Evolutionary conservation across 1,284 basidiomycete genomes (phyloP).

Genomic region (Heliocybe sulcata): DNA sequence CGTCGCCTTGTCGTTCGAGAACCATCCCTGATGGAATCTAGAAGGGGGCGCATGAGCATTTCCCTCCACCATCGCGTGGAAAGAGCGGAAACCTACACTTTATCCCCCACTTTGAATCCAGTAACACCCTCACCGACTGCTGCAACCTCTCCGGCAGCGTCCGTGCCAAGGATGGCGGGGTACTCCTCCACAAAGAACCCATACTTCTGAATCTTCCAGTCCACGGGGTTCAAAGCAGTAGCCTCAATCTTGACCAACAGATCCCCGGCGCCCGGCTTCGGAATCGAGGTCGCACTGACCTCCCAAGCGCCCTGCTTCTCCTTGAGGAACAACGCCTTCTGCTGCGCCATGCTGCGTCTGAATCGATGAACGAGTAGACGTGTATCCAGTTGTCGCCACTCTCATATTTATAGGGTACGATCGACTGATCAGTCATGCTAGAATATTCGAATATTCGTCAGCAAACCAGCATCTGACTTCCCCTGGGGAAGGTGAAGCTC

Average conservation of each 20-base stretch:
- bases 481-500: no score
- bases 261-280: slow-evolving; percentile 28
- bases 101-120: slow-evolving; percentile 45
- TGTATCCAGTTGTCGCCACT: no score
- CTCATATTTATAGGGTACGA: no score
- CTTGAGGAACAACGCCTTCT: slow-evolving; percentile 17
- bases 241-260: slow-evolving; percentile 32
- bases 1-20: slow-evolving; percentile 27
- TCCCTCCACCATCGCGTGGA: no score
- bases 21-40: slow-evolving; percentile 31
- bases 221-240: slow-evolving; percentile 34
- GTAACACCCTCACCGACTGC: slow-evolving; percentile 45
- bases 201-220: slow-evolving; percentile 27
- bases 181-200: slow-evolving; percentile 23
- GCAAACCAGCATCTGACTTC: no score
- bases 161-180: slow-evolving; percentile 44
- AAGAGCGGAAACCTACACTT: slow-evolving; percentile 9
- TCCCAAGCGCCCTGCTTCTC: slow-evolving; percentile 12
- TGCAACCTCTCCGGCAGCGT: slow-evolving; percentile 50
- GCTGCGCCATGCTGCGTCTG: no score
- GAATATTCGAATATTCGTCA: no score
- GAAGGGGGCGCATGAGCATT: background rate
- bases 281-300: slow-evolving; percentile 14
- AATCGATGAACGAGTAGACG: no score
- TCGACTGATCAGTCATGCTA: no score